phyloP scores from a whole-genome alignment of 305 asterid genomes.

The Striga hermonthica region DNA sequence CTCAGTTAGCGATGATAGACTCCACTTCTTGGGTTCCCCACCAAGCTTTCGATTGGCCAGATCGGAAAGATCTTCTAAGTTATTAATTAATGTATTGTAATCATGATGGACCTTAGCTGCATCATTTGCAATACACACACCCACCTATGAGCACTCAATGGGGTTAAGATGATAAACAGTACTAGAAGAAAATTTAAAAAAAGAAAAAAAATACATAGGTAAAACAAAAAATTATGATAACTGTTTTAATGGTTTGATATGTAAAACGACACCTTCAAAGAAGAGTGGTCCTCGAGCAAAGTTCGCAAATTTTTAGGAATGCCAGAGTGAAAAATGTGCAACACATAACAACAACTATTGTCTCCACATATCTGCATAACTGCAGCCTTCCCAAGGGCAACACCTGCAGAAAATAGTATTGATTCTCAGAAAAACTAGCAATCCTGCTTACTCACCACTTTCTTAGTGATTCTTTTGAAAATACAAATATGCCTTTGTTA shows the following conservation, averaged over 20 bases:
- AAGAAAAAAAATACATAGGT: conserved; percentile 8
- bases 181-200: background rate
- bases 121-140: conserved; percentile 66
- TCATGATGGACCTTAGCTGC: conserved; percentile 57
- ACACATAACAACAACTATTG: conserved; percentile 54
- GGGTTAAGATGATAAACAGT: conserved; percentile 16
- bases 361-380: conserved; percentile 90
- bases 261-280: conserved; percentile 57
- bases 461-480: too few species aligned
- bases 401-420: conserved; percentile 49
- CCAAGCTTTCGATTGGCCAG: conserved; percentile 73
- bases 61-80: conserved; percentile 64
- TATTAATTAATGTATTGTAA: conserved; percentile 53
- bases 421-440: conserved; percentile 26
- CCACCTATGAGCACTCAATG: conserved; percentile 55
- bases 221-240: conserved; percentile 13
- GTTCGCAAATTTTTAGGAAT: conserved; percentile 57
- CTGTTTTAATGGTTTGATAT: conserved; percentile 10
- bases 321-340: conserved; percentile 82
- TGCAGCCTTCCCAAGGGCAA: conserved; percentile 80
- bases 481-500: too few species aligned
- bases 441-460: background rate
- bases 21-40: conserved; percentile 65
- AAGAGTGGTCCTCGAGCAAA: conserved; percentile 68
- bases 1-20: conserved; percentile 74